Base-by-base conservation (phyloP, 495 filamentous ascomycete species). In the Cercophora sp. region DNA sequence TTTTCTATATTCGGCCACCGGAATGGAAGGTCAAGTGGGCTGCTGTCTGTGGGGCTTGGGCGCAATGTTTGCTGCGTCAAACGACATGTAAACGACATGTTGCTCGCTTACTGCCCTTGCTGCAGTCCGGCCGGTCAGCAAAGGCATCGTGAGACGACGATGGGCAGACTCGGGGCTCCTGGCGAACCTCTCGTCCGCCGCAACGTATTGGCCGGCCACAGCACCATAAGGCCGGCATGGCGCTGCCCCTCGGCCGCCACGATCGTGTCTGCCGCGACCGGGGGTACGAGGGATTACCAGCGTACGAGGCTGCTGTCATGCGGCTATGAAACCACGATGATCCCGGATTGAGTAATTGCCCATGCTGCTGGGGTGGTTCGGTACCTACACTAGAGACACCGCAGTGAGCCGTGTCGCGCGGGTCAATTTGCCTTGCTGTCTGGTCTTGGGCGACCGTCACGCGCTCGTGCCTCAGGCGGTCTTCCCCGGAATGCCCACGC, bases 261-360 rank as follows among this genome's bases (percentile, higher is more conserved):
- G 22, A 6, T 26, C 24, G 23, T 27, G 3, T 8, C 22, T 27
- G 41, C 10, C 41, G 22, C 22, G 8, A 10, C 20, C 29, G 22
- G 41, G 41, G 41, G 22, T 4, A 10, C 20, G 36, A 39, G 18
- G 36, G 44, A 47, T 32, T 34, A 16, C 44, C 44, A 18, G 16
- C 27, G n/a, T n/a, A n/a, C n/a, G n/a, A n/a, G 13, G 8, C 44
- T 34, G 44, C 44, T 34, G 25, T 47, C 44, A 34, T 47, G 44
- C 27, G 44, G 44, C 44, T n/a, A 16, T 25, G 15, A 47, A 24
- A 44, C 44, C 25, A 34, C 44, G 44, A 47, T 47, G 24, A 47
- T 23, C 44, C 44, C 16, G 44, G 44, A 15, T 47, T 16, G 27
- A 34, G 13, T 15, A 10, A 32, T 32, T 34, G 16, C 26, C 16